Conservation (phyloP, 164 flowering plant genomes). For the Stephania yunnanensis region DNA sequence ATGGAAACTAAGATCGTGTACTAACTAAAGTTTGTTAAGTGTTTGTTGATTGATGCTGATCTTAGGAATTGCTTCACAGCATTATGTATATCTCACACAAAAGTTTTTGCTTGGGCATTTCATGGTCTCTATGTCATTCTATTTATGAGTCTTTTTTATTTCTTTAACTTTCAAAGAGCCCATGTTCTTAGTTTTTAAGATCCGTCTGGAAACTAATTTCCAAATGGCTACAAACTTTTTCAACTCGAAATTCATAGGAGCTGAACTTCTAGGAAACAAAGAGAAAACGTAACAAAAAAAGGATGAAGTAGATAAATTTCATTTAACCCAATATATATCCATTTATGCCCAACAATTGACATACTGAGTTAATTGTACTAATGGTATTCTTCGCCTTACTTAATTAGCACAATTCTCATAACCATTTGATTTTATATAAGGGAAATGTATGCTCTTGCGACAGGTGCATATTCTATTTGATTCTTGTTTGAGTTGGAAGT, state of each 20-base stretch:
- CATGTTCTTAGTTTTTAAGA: neutral
- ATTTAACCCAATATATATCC: neutral
- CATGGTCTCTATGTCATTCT: neutral
- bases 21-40: slow-evolving; percentile 23
- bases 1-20: slow-evolving; percentile 41
- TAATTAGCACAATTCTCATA: neutral
- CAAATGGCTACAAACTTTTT: neutral
- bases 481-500: neutral
- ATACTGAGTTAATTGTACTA: neutral
- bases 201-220: neutral
- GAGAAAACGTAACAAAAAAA: neutral
- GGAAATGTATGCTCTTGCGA: neutral
- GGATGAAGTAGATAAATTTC: neutral
- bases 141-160: neutral
- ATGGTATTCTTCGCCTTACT: neutral
- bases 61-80: slow-evolving; percentile 5
- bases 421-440: neutral
- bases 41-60: slow-evolving; percentile 7
- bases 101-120: slow-evolving; percentile 4
- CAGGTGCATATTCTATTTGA: neutral
- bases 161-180: neutral
- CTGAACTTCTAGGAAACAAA: neutral
- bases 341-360: neutral
- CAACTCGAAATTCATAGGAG: neutral
- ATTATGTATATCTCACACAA: slow-evolving; percentile 22